These are phyloP conservation scores for Neurospora sp. DNA, from an alignment of 495 filamentous ascomycete genomes.

Conservation along the genomic window DNA sequence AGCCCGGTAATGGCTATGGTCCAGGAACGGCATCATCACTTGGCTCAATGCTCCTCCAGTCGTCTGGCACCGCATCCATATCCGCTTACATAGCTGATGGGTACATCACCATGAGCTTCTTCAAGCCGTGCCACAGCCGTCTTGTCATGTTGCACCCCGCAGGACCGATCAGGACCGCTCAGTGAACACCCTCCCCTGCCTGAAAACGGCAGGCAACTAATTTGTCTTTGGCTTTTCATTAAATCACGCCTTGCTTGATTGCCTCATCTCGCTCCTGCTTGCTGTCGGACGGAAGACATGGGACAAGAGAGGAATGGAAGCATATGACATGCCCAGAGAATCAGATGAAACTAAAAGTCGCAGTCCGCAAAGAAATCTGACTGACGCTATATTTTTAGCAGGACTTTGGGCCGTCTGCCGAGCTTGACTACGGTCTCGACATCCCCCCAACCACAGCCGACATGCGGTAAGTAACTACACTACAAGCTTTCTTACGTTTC, in stretches of 20 bases:
- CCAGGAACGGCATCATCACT: not conserved
- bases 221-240: not conserved
- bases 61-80: not conserved
- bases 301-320: slow-evolving; percentile 13
- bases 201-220: not conserved
- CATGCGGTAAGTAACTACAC: slow-evolving; percentile 32
- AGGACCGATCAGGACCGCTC: not conserved
- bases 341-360: not conserved
- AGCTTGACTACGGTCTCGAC: slow-evolving; percentile 37
- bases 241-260: not conserved
- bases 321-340: not conserved
- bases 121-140: not conserved
- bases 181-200: not conserved
- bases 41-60: not conserved
- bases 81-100: not conserved
- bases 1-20: not conserved
- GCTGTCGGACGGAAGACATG: slow-evolving; percentile 1
- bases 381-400: slow-evolving; percentile 23
- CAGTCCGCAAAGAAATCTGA: slow-evolving; percentile 7
- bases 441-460: slow-evolving; percentile 31
- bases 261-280: not conserved
- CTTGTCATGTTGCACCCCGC: not conserved
- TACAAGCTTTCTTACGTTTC: slow-evolving; percentile 6
- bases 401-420: slow-evolving; percentile 40
- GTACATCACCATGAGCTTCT: not conserved